A percentile compares a stretch with the other conserved stretches of the same genome.
phyloP scores from a whole-genome alignment of 2,329 filamentous ascomycete species.

The Phialophora tarda region DNA sequence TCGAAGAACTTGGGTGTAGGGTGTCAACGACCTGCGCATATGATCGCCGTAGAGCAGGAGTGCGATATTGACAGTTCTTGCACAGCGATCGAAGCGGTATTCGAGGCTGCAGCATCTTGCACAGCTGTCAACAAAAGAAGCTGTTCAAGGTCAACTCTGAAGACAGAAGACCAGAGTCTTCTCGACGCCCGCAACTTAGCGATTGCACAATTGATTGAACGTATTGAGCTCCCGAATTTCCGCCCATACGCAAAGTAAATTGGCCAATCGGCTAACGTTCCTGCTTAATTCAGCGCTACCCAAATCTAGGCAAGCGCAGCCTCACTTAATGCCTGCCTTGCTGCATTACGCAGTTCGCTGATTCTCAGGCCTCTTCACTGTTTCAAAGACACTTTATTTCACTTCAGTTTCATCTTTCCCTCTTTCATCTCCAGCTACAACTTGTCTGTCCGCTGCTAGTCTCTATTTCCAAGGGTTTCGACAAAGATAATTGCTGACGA shows the following conservation, averaged over 20 bases:
- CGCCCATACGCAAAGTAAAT: background rate
- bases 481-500: background rate
- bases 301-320: constrained; percentile 10
- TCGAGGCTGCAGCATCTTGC: constrained; percentile 69
- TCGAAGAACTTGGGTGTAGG: constrained; percentile 61
- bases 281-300: background rate
- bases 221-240: constrained; percentile 12
- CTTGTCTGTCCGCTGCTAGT: background rate
- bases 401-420: background rate
- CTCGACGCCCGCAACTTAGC: background rate
- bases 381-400: background rate
- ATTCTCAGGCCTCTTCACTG: background rate
- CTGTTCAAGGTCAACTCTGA: background rate
- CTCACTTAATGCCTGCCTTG: background rate
- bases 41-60: constrained; percentile 28
- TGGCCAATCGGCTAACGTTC: constrained; percentile 14
- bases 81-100: constrained; percentile 54
- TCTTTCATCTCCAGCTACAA: background rate
- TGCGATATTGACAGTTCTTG: constrained; percentile 27
- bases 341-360: background rate
- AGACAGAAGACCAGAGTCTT: background rate
- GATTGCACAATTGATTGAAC: background rate
- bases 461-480: background rate
- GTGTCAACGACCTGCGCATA: constrained; percentile 43
- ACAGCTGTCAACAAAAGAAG: background rate